phyloP scores from a whole-genome alignment of 1,284 basidiomycete species.

The Cutaneotrichosporon cutaneum region DNA sequence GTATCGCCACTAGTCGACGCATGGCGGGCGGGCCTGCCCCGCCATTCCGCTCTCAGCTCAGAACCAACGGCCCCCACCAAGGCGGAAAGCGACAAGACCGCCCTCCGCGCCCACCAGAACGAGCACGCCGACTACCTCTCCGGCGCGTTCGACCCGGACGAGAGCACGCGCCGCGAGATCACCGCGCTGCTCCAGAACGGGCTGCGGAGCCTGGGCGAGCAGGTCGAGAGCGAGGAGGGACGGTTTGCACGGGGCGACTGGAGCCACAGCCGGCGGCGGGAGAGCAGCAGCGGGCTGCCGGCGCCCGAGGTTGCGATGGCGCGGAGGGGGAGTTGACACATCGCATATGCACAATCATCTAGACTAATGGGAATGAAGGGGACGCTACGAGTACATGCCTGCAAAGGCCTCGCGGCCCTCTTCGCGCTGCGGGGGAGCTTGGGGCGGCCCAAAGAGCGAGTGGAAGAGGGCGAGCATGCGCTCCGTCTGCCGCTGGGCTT shows the following conservation, averaged over 20 bases:
- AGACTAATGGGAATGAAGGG: not conserved
- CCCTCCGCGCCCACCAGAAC: not conserved
- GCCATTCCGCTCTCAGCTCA: not conserved
- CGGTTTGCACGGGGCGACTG: conserved; percentile 44
- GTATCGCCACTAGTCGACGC: conserved; percentile 44
- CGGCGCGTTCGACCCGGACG: conserved; percentile 5
- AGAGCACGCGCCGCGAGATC: conserved; percentile 70
- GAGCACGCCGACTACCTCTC: not conserved
- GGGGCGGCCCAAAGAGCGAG: conserved; percentile 19
- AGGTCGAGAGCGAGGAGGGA: conserved; percentile 49
- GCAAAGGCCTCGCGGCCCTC: conserved; percentile 40
- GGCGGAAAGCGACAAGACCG: not conserved
- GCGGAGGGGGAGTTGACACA: no score
- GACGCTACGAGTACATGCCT: conserved; percentile 58
- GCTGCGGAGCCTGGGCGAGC: conserved; percentile 38
- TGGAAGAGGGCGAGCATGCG: conserved; percentile 26
- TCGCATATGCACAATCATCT: conserved; percentile 1
- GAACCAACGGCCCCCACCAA: not conserved
- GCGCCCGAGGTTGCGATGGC: not conserved
- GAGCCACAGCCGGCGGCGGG: conserved; percentile 28
- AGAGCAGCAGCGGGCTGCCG: not conserved
- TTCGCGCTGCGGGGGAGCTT: not conserved
- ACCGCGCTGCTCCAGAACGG: conserved; percentile 75
- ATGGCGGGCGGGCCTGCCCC: conserved; percentile 27
- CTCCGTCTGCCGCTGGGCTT: conserved; percentile 24